phyloP scores from a whole-genome alignment of 78 protist species.

The Emiliania huxleyi region DNA sequence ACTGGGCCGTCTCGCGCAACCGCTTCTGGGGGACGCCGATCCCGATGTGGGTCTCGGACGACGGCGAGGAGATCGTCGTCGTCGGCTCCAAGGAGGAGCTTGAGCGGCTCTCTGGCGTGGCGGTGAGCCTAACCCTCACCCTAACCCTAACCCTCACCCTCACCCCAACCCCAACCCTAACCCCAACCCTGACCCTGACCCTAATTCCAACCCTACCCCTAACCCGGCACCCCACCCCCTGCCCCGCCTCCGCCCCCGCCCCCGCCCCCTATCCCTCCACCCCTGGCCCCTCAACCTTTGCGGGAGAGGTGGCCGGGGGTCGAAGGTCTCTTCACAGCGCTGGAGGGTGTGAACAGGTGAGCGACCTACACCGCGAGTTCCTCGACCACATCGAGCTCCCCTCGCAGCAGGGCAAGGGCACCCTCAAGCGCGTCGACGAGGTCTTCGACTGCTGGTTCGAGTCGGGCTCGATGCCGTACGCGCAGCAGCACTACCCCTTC shows the following conservation, averaged over 20 bases:
- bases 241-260: too few species aligned
- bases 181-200: too few species aligned
- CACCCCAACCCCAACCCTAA: too few species aligned
- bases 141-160: too few species aligned
- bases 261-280: too few species aligned
- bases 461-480: conserved; percentile 98
- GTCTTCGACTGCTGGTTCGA: conserved; percentile 99
- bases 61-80: conserved; percentile 83
- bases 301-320: too few species aligned
- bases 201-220: too few species aligned
- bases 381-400: conserved; percentile 95
- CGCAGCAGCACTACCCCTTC: conserved; percentile 97
- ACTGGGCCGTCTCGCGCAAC: conserved; percentile 92
- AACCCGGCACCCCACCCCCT: too few species aligned
- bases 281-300: too few species aligned
- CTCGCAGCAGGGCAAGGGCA: conserved; percentile 78
- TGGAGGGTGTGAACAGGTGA: too few species aligned
- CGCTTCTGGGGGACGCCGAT: conserved; percentile 99
- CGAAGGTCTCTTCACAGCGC: too few species aligned
- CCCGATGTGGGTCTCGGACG: conserved; percentile 97
- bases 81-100: conserved; percentile 90
- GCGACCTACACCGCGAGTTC: conserved; percentile 79
- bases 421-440: conserved; percentile 81
- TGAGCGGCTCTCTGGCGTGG: conserved; percentile 76
- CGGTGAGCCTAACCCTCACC: too few species aligned